A percentile compares a stretch with the other conserved stretches of the same genome.
phyloP scores from a whole-genome alignment of 2,329 filamentous ascomycete species.

The Onygenales sp. region DNA sequence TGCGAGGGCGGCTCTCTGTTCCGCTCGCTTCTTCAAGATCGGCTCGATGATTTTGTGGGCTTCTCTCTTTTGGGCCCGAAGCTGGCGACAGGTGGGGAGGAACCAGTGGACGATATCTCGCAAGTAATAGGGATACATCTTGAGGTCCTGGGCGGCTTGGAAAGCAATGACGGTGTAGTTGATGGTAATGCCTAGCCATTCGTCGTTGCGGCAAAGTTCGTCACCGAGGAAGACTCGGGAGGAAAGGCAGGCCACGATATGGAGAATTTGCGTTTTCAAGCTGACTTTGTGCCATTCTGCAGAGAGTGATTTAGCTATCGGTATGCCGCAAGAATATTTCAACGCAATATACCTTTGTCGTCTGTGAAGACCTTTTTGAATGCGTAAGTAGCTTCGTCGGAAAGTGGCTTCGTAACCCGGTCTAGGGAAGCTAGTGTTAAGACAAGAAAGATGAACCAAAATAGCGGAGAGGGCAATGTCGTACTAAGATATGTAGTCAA shows the following conservation, averaged over 20 bases:
- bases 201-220: slow-evolving; percentile 41
- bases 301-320: slow-evolving; percentile 5
- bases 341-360: slow-evolving; percentile 16
- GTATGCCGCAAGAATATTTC: neutral
- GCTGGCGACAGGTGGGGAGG: slow-evolving; percentile 30
- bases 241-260: slow-evolving; percentile 45
- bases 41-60: slow-evolving; percentile 26
- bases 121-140: slow-evolving; percentile 31
- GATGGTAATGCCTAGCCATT: slow-evolving; percentile 40
- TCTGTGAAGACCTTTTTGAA: slow-evolving; percentile 17
- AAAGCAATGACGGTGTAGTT: slow-evolving; percentile 16
- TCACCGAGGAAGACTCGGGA: slow-evolving; percentile 46
- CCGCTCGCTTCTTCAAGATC: slow-evolving; percentile 17
- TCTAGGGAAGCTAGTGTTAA: slow-evolving; percentile 8
- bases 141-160: slow-evolving; percentile 28
- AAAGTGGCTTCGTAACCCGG: slow-evolving; percentile 18
- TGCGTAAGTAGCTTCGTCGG: slow-evolving; percentile 16
- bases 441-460: too few relatives aligned
- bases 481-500: slow-evolving; percentile 23
- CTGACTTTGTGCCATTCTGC: slow-evolving; percentile 47
- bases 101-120: slow-evolving; percentile 38
- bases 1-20: slow-evolving; percentile 11
- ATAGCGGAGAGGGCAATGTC: neutral
- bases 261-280: slow-evolving; percentile 44
- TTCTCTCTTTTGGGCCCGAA: slow-evolving; percentile 30